Evolutionary conservation across 2,329 filamentous ascomycete species (phyloP).

Genomic region (Endoconidiophora laricicola): DNA sequence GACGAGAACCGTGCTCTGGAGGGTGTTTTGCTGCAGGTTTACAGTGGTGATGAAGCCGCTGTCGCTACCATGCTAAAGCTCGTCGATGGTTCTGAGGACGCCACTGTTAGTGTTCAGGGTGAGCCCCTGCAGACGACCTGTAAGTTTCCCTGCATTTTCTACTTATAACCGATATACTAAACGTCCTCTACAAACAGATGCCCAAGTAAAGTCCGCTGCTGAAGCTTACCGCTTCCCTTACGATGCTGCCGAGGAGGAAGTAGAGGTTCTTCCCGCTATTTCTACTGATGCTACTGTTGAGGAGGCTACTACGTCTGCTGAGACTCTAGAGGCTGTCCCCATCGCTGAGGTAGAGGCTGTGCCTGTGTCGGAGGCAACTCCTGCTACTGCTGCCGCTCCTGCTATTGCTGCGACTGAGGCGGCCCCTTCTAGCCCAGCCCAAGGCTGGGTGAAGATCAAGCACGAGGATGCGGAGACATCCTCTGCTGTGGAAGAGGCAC

Average conservation of each 20-base stretch:
- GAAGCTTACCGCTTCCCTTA: constrained; percentile 34
- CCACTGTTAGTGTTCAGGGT: constrained; percentile 46
- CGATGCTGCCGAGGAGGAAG: constrained; percentile 17
- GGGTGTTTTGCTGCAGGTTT: constrained; percentile 61
- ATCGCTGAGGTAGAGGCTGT: neutral
- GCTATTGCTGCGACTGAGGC: neutral
- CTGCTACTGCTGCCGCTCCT: neutral
- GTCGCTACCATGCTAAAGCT: constrained; percentile 63
- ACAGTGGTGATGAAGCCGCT: constrained; percentile 59
- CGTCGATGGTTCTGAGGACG: constrained; percentile 53
- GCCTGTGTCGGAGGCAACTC: neutral
- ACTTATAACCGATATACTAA: constrained; percentile 15
- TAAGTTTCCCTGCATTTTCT: constrained; percentile 27
- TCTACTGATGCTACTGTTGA: neutral
- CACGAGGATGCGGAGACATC: constrained; percentile 16
- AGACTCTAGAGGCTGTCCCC: neutral
- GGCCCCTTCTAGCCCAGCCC: constrained; percentile 1
- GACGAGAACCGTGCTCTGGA: constrained; percentile 72
- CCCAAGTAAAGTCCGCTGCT: constrained; percentile 27
- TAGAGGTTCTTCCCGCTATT: constrained; percentile 15
- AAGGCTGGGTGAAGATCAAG: constrained; percentile 8
- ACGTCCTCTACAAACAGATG: constrained; percentile 17
- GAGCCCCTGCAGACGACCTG: constrained; percentile 54
- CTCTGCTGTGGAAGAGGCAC: constrained; percentile 17
- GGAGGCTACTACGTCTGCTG: neutral